These are phyloP conservation scores for Setomelanomma holmii DNA, from an alignment of 2,329 filamentous ascomycete genomes.

Conservation along the genomic window DNA sequence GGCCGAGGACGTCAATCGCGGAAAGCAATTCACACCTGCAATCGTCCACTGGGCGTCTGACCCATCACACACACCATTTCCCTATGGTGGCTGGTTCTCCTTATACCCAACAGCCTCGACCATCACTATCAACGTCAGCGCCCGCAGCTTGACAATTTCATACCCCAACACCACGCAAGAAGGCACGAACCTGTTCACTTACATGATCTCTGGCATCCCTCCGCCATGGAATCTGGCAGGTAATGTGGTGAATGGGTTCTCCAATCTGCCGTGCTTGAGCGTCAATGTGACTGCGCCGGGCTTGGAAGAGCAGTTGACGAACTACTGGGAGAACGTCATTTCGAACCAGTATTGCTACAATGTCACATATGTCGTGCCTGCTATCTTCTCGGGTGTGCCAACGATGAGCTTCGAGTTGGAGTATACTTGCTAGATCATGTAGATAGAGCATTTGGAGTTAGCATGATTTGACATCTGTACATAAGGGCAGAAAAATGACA, in stretches of 20 bases:
- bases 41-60: conserved; percentile 58
- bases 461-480: too few relatives aligned
- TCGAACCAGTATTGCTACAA: conserved; percentile 56
- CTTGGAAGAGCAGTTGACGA: conserved; percentile 44
- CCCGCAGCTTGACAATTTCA: conserved; percentile 24
- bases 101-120: conserved; percentile 52
- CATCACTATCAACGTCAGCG: conserved; percentile 49
- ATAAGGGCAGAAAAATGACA: too few relatives aligned
- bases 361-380: conserved; percentile 55
- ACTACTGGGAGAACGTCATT: conserved; percentile 47
- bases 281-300: conserved; percentile 51
- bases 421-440: conserved; percentile 42
- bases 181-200: conserved; percentile 27
- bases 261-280: conserved; percentile 44
- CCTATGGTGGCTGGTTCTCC: conserved; percentile 20
- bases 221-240: conserved; percentile 23
- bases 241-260: conserved; percentile 16
- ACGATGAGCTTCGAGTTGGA: conserved; percentile 44
- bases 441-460: too few relatives aligned
- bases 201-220: conserved; percentile 24
- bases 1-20: conserved; percentile 19
- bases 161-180: conserved; percentile 29
- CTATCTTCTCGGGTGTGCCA: conserved; percentile 49
- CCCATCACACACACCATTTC: conserved; percentile 38
- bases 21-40: conserved; percentile 49